These are phyloP conservation scores for Pistacia atlantica DNA, from an alignment of 345 rosid species.

Conservation along the genomic window DNA sequence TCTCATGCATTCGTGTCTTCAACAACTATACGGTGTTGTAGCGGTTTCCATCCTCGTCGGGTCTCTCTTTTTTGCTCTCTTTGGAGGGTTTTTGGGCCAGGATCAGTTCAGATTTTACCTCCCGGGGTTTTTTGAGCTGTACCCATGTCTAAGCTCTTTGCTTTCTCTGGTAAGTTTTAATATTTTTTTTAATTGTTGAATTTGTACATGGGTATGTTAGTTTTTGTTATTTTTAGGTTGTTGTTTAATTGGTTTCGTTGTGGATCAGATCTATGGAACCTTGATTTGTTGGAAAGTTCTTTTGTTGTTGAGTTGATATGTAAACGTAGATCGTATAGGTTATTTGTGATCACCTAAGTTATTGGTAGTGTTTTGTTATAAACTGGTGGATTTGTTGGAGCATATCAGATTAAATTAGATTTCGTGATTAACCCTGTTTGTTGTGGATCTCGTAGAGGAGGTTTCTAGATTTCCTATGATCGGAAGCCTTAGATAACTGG, in stretches of 20 bases:
- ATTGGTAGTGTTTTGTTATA: background rate
- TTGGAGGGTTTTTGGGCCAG: constrained; percentile 63
- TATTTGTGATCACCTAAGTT: background rate
- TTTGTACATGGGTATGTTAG: constrained; percentile 9
- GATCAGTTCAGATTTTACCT: constrained; percentile 41
- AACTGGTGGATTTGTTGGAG: background rate
- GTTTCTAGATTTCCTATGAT: background rate
- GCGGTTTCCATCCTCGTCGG: constrained; percentile 26
- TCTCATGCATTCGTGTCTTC: constrained; percentile 56
- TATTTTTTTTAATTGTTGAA: constrained; percentile 17
- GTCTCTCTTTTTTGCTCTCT: constrained; percentile 77
- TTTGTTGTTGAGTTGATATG: background rate
- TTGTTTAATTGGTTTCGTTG: background rate
- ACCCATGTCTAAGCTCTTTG: constrained; percentile 78
- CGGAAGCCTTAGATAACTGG: background rate
- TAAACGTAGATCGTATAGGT: background rate
- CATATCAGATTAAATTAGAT: background rate
- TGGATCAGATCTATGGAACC: background rate
- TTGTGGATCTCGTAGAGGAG: constrained; percentile 7
- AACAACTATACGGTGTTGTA: constrained; percentile 14
- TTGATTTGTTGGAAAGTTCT: background rate
- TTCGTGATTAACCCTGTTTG: background rate
- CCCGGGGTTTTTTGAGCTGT: constrained; percentile 49
- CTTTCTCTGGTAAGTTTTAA: constrained; percentile 55
- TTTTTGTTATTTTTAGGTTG: constrained; percentile 13